Conservation (phyloP, 2,329 filamentous ascomycete species). For the Alternaria conjuncta region DNA sequence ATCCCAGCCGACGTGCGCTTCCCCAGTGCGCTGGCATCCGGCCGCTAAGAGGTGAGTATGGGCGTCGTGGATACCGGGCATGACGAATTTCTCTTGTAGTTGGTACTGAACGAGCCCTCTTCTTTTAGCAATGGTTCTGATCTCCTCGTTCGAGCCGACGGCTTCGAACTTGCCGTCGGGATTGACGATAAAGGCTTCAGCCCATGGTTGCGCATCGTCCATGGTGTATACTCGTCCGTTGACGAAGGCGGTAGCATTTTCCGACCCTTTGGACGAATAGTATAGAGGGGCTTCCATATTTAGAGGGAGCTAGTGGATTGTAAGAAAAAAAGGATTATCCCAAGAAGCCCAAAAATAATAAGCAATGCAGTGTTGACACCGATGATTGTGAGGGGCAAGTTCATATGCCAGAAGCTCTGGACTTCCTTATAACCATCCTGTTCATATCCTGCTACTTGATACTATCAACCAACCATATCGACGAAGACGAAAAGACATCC, state of each 20-base stretch:
- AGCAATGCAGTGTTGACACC: no score
- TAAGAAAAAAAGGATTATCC: no score
- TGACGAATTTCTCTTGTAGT: conserved; percentile 38
- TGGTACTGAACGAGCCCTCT: conserved; percentile 29
- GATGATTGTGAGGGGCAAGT: no score
- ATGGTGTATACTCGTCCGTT: conserved; percentile 44
- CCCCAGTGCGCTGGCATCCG: not conserved
- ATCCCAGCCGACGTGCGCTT: not conserved
- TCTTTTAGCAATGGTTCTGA: conserved; percentile 20
- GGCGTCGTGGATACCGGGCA: conserved; percentile 50
- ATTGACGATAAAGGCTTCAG: conserved; percentile 41
- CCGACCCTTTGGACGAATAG: no score
- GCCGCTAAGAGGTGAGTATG: conserved; percentile 17
- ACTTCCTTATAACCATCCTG: no score
- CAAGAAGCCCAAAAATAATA: no score
- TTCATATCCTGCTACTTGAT: no score
- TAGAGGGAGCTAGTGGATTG: no score
- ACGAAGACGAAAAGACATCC: no score
- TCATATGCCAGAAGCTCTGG: no score
- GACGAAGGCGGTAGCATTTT: conserved; percentile 21
- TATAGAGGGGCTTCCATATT: no score
- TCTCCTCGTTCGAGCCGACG: conserved; percentile 32
- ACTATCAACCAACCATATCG: no score
- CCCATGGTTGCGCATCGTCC: conserved; percentile 20
- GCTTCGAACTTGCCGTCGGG: conserved; percentile 29